Conservation (phyloP, 2,329 filamentous ascomycete genomes). For the Stagonosporopsis vannaccii region DNA sequence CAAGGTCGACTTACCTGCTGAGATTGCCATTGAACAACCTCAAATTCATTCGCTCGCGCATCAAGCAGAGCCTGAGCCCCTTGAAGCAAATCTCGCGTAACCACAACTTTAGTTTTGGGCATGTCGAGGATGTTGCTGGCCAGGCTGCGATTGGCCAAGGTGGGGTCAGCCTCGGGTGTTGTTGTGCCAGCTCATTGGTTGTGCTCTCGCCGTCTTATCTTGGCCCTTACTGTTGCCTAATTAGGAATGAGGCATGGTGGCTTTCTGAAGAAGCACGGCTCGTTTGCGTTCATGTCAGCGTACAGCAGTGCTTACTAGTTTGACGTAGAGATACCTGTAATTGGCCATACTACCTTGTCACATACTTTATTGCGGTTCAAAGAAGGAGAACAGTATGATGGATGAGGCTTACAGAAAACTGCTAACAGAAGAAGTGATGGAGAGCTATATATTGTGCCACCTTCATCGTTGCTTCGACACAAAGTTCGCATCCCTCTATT, state of each 20-base stretch:
- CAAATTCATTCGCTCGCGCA: conserved; percentile 24
- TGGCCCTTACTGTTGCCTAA: not conserved
- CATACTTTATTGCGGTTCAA: not conserved
- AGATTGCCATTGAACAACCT: conserved; percentile 41
- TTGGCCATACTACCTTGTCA: not conserved
- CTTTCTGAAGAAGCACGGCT: not conserved
- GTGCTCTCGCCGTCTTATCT: not conserved
- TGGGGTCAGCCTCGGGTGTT: not conserved
- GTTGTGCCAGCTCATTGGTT: not conserved
- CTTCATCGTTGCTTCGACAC: not conserved
- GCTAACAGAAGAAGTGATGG: not conserved
- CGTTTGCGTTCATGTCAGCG: not conserved
- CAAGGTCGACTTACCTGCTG: conserved; percentile 37
- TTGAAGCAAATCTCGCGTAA: conserved; percentile 37
- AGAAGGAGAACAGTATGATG: not conserved
- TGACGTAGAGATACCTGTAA: not conserved
- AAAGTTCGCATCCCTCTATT: not conserved
- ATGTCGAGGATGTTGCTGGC: conserved; percentile 22
- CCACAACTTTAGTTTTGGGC: conserved; percentile 37
- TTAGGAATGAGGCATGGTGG: not conserved
- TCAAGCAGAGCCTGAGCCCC: conserved; percentile 34
- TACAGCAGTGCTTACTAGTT: not conserved
- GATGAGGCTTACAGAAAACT: not conserved
- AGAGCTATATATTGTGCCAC: not conserved
- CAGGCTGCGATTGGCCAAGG: not conserved